Conservation (phyloP, 2,329 filamentous ascomycete species). For the Rutstroemia sp. region DNA sequence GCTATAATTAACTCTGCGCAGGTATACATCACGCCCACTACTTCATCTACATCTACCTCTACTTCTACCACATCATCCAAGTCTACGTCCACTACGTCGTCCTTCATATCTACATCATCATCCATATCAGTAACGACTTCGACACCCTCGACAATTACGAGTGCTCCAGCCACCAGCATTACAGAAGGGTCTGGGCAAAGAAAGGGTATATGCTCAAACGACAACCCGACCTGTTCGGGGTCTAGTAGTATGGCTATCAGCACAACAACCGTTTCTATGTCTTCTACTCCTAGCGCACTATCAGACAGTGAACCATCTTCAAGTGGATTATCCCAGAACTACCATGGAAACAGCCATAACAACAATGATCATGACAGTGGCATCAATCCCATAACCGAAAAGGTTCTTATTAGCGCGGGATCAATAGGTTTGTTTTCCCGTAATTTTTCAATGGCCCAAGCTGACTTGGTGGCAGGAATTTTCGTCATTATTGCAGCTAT, state of each 20-base stretch:
- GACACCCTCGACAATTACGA: not conserved
- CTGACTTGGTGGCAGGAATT: slow-evolving; percentile 17
- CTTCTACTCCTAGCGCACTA: not conserved
- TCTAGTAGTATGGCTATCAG: too few relatives aligned
- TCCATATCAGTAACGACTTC: not conserved
- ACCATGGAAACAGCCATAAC: not conserved
- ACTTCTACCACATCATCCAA: not conserved
- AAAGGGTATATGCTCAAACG: not conserved
- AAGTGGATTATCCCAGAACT: not conserved
- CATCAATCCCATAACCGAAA: slow-evolving; percentile 21
- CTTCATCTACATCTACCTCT: not conserved
- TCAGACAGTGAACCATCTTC: not conserved
- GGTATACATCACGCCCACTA: not conserved
- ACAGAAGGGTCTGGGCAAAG: not conserved
- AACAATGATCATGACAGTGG: slow-evolving; percentile 5
- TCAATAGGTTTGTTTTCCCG: slow-evolving; percentile 20
- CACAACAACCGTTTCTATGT: not conserved
- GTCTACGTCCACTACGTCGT: not conserved
- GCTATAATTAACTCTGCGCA: not conserved
- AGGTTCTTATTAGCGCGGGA: slow-evolving; percentile 24
- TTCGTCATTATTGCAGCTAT: slow-evolving; percentile 23
- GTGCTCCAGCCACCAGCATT: not conserved
- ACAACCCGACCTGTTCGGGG: not conserved
- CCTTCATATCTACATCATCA: not conserved
- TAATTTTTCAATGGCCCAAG: not conserved